Percentiles rank a stretch among this genome's conserved stretches.
These are phyloP conservation scores for Pestalotiopsis sp. DNA, from an alignment of 2,329 filamentous ascomycete genomes.

Conservation along the genomic window DNA sequence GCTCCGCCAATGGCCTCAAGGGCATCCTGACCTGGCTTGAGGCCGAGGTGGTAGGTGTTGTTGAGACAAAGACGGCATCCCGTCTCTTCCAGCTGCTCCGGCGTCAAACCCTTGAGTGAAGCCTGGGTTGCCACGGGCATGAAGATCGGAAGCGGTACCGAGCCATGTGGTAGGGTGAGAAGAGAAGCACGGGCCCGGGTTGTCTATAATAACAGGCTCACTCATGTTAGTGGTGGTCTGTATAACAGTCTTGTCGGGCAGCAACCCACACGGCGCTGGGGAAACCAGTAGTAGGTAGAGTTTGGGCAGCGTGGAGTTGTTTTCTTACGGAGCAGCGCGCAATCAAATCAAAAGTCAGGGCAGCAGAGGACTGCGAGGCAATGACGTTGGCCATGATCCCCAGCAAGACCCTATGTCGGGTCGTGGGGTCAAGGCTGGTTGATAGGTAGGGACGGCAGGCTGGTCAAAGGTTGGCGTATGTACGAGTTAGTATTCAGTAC, in stretches of 20 bases:
- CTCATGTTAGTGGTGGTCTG: slow-evolving; percentile 4
- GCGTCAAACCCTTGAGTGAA: slow-evolving; percentile 91
- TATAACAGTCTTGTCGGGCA: slow-evolving; percentile 14
- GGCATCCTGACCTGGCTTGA: slow-evolving; percentile 91
- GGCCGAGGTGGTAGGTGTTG: slow-evolving; percentile 95
- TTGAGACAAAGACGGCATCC: slow-evolving; percentile 91
- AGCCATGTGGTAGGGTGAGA: slow-evolving; percentile 87
- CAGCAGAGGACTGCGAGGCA: slow-evolving; percentile 55
- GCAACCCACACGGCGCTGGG: not conserved
- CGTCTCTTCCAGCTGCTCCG: slow-evolving; percentile 87
- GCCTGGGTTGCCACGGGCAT: slow-evolving; percentile 99
- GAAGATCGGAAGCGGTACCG: slow-evolving; percentile 88
- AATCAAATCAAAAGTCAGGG: slow-evolving; percentile 77
- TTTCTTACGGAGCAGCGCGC: slow-evolving; percentile 76
- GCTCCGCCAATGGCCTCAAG: slow-evolving; percentile 88
- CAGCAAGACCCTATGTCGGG: slow-evolving; percentile 18
- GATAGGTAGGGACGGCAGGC: too few species aligned
- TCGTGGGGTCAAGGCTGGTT: not conserved
- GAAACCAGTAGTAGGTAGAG: not conserved
- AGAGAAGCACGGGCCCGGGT: slow-evolving; percentile 91
- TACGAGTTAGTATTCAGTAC: not conserved
- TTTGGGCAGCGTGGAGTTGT: slow-evolving; percentile 14
- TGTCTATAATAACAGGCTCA: slow-evolving; percentile 59
- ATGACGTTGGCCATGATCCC: slow-evolving; percentile 52
- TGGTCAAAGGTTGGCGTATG: not conserved